Evolutionary conservation across 2,329 filamentous ascomycete species (phyloP), one percentile per base, ranked within the genome.

Genomic region (Aspergillus proliferans): DNA sequence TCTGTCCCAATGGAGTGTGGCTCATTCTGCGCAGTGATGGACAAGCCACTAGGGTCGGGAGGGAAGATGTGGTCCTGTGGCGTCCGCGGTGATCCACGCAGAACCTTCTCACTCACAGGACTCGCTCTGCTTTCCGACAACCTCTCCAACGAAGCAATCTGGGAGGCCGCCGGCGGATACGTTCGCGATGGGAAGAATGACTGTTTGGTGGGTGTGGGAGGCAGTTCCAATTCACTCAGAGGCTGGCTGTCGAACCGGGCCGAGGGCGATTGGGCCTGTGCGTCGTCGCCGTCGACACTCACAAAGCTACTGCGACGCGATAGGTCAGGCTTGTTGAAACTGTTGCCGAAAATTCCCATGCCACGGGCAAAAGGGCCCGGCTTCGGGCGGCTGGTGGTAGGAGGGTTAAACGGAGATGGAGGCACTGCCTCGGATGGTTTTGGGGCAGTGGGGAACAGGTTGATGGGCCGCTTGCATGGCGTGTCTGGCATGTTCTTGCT

Each of bases 161-260:
- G 64, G 22, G 64, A 63, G 6, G 63, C 55, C 10, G 61, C 44
- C 1, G 65, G 64, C 21, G 64, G 66, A 49, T 66, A 67, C 21
- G 65, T 69, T 47, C 64, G 58, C 36, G 65, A 68, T 14, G 67
- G 64, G 45, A 68, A 64, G 52, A 69, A 68, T 1, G 63, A 55
- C 52, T 69, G 68, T 69, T 95, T 97, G 0, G 93, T 97, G 1
- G 93, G 93, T 1, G 93, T 98, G 1, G 92, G 91, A n/a, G 92
- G 91, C 49, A 92, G 76, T 45, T 95, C 90, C 36, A 73, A 77
- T 50, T 91, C 88, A 15, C 71, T 75, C 47, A 78, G 76, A 4
- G 72, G 68, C 58, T 84, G 81, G 55, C 76, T 78, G 49, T 83
- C 81, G 28, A 73, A 65, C 49, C 74, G 70, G 39, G 71, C 75